These are phyloP conservation scores for Echium plantagineum DNA, from an alignment of 257 asterid genomes.

Conservation along the genomic window DNA sequence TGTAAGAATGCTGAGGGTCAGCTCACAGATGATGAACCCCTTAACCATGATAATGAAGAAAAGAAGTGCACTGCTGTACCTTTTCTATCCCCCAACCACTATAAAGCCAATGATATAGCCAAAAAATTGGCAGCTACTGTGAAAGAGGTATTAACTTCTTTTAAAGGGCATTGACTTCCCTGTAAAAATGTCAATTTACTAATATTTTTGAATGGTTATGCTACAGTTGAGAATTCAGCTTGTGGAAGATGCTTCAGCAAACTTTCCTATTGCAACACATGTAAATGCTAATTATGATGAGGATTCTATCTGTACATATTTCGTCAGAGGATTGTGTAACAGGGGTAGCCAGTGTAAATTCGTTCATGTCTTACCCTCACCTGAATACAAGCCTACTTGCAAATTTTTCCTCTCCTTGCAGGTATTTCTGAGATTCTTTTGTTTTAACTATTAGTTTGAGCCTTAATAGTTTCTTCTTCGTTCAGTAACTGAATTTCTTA, in stretches of 20 bases:
- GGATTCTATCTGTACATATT: slow-evolving; percentile 54
- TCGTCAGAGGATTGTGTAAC: slow-evolving; percentile 56
- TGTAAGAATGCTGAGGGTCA: slow-evolving; percentile 24
- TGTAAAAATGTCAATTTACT: not conserved
- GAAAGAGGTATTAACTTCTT: slow-evolving; percentile 58
- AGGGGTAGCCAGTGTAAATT: slow-evolving; percentile 65
- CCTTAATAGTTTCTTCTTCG: not conserved
- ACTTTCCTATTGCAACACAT: slow-evolving; percentile 12
- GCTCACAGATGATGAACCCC: slow-evolving; percentile 25
- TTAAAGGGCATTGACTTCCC: slow-evolving; percentile 10
- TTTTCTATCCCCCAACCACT: slow-evolving; percentile 47
- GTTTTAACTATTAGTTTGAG: not conserved
- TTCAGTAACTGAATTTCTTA: not conserved
- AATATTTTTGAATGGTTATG: slow-evolving; percentile 13
- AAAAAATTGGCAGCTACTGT: slow-evolving; percentile 44
- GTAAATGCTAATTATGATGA: slow-evolving; percentile 16
- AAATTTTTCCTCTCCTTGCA: slow-evolving; percentile 78
- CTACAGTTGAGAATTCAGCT: slow-evolving; percentile 59
- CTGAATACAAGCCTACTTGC: slow-evolving; percentile 54
- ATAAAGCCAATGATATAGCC: slow-evolving; percentile 41
- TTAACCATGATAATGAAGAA: slow-evolving; percentile 29
- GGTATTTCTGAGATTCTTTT: slow-evolving; percentile 29
- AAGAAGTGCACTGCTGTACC: slow-evolving; percentile 52
- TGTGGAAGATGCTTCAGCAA: slow-evolving; percentile 28
- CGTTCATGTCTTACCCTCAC: slow-evolving; percentile 49